These are phyloP conservation scores for Besnoitia besnoiti DNA, from an alignment of 169 alveolate genomes.

Conservation along the genomic window DNA sequence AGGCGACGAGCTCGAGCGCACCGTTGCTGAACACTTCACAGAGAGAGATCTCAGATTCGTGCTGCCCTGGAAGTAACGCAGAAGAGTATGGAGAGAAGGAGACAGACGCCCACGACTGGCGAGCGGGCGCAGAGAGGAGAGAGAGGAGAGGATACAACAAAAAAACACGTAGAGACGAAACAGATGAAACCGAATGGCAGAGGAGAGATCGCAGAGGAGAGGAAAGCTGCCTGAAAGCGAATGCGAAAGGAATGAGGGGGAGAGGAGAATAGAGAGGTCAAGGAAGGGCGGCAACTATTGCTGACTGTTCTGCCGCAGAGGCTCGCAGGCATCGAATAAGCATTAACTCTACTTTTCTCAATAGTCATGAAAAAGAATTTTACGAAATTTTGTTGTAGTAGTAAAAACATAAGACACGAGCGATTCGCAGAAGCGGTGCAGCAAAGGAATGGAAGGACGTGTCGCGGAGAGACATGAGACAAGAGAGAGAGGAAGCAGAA, in stretches of 20 bases:
- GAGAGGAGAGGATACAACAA: background rate
- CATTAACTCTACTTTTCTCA: background rate
- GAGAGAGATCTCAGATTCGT: conserved; percentile 1
- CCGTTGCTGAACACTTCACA: background rate
- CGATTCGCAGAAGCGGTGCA: background rate
- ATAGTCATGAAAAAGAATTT: background rate
- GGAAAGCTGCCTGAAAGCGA: background rate
- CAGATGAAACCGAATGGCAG: background rate
- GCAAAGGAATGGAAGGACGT: background rate
- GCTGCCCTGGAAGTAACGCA: conserved; percentile 3
- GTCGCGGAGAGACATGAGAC: background rate
- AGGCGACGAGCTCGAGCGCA: background rate
- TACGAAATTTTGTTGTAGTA: background rate
- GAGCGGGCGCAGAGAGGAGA: background rate
- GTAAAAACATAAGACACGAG: background rate
- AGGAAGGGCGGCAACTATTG: background rate
- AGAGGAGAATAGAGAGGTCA: background rate
- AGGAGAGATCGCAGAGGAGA: background rate
- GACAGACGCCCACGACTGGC: background rate
- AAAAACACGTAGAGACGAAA: background rate
- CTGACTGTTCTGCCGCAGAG: background rate
- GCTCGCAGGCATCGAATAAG: too few relatives aligned
- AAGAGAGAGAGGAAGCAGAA: background rate
- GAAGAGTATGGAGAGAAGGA: background rate
- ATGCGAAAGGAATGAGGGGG: background rate